Evolutionary conservation across 176 grass and related monocot species (phyloP).

Genomic region (Triticum aestivum): IWGSC_CS_RefSeq_v2.1 NC_057814.1:44042057-44042556

Average conservation of each 20-base stretch:
- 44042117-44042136: constrained; percentile 82
- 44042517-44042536: neutral
- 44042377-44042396: constrained; percentile 87
- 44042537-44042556: neutral
- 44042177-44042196: constrained; percentile 87
- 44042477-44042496: neutral
- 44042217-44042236: neutral
- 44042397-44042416: constrained; percentile 95
- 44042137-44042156: constrained; percentile 75
- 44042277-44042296: constrained; percentile 81
- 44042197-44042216: constrained; percentile 61
- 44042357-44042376: constrained; percentile 75
- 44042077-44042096: constrained; percentile 61
- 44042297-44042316: constrained; percentile 82
- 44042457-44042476: neutral
- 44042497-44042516: neutral
- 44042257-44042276: constrained; percentile 49
- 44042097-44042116: constrained; percentile 48
- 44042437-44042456: neutral
- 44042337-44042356: constrained; percentile 87
- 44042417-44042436: constrained; percentile 27
- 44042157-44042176: constrained; percentile 71
- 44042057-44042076: neutral
- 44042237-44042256: neutral
- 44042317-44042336: constrained; percentile 87